phyloP scores from a whole-genome alignment of 2,329 filamentous ascomycete genomes.

The Fusarium siculi region DNA sequence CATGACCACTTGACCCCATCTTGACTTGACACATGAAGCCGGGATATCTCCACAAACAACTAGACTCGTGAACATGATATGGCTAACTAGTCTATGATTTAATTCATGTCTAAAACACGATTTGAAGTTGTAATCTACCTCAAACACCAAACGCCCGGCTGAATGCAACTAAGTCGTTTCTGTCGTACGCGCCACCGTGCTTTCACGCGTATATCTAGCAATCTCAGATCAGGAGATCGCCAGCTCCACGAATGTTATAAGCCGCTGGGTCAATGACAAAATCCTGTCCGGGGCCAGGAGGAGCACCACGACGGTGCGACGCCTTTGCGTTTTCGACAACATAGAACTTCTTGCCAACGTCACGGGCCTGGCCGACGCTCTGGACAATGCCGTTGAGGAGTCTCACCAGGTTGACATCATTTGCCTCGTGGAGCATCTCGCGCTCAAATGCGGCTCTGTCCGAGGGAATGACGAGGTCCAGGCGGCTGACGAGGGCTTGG shows the following conservation, averaged over 20 bases:
- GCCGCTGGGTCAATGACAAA: conserved; percentile 36
- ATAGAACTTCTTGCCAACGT: conserved; percentile 79
- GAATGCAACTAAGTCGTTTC: conserved; percentile 23
- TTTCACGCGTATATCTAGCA: not conserved
- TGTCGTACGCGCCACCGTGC: not conserved
- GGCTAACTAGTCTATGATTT: not conserved
- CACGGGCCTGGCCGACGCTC: conserved; percentile 75
- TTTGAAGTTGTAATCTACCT: conserved; percentile 28
- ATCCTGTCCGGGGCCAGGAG: conserved; percentile 32
- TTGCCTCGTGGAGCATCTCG: conserved; percentile 80
- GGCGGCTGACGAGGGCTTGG: conserved; percentile 83
- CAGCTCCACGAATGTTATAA: conserved; percentile 43
- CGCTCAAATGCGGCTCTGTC: conserved; percentile 72
- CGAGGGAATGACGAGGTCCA: conserved; percentile 82
- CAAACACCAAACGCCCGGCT: conserved; percentile 45
- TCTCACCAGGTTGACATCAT: conserved; percentile 83
- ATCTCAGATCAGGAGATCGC: conserved; percentile 48
- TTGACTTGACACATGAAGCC: not conserved
- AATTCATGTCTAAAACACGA: conserved; percentile 6
- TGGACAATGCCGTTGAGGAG: conserved; percentile 81
- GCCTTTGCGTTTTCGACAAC: conserved; percentile 61
- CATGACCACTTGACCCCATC: not conserved
- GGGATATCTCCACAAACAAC: too few relatives aligned
- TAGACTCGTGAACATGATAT: not conserved
- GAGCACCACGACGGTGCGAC: conserved; percentile 34